These are phyloP conservation scores for Debaryomyces psychrophilus DNA, from an alignment of 1,139 yeast genomes.

Conservation along the genomic window DNA sequence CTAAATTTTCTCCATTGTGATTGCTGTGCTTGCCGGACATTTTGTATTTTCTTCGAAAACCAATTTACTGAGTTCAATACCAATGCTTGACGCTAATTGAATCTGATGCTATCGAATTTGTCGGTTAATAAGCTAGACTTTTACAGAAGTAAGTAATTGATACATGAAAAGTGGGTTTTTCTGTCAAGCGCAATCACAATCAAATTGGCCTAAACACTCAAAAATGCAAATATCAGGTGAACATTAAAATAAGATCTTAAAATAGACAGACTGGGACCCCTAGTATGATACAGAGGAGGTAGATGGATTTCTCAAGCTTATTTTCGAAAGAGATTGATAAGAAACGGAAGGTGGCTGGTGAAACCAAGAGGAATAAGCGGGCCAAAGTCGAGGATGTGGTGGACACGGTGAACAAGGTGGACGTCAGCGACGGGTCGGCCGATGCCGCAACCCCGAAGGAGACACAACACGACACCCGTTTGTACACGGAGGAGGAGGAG, in stretches of 20 bases:
- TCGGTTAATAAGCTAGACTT: background rate
- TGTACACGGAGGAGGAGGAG: conserved; percentile 7
- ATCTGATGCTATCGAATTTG: background rate
- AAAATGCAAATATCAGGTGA: background rate
- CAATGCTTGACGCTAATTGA: background rate
- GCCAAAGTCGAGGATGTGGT: conserved; percentile 7
- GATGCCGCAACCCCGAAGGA: background rate
- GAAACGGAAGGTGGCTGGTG: conserved; percentile 22
- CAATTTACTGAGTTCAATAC: background rate
- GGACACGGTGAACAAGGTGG: conserved; percentile 6
- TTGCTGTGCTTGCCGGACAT: conserved; percentile 8
- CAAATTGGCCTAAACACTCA: conserved; percentile 7
- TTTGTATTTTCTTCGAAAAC: background rate
- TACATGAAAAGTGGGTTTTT: background rate
- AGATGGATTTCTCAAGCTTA: conserved; percentile 37
- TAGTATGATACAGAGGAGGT: conserved; percentile 3
- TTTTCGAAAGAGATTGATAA: conserved; percentile 40
- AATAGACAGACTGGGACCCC: background rate
- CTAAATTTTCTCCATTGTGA: conserved; percentile 2
- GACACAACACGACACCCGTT: background rate
- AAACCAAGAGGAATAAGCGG: conserved; percentile 5
- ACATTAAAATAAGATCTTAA: background rate
- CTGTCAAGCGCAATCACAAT: conserved; percentile 6
- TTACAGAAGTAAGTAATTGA: background rate
- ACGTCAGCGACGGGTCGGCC: too few species aligned